phyloP scores from a whole-genome alignment of 2,329 filamentous ascomycete species.

The Pyricularia pennisetigena region DNA sequence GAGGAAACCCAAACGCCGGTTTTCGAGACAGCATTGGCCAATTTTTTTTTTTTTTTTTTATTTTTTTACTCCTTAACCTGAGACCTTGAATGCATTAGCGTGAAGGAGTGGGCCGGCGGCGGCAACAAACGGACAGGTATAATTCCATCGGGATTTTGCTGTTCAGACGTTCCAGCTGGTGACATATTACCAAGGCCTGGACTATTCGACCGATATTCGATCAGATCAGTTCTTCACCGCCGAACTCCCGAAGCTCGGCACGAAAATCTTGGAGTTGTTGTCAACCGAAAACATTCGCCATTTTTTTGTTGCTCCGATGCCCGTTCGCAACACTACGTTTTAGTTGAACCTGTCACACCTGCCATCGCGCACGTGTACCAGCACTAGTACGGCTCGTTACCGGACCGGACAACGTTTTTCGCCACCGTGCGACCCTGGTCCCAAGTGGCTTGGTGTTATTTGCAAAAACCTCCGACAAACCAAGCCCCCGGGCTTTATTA shows the following conservation, averaged over 20 bases:
- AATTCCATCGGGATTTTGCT: background rate
- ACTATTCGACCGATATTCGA: background rate
- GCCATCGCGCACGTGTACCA: background rate
- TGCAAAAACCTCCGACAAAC: background rate
- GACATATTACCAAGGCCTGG: background rate
- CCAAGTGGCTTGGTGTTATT: background rate
- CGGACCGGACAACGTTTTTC: background rate
- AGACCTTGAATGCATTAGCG: background rate
- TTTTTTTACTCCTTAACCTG: background rate
- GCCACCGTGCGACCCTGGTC: background rate
- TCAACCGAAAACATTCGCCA: background rate
- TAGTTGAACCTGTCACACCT: background rate
- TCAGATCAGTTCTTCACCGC: background rate
- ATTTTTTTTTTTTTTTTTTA: background rate
- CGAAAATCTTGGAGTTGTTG: background rate
- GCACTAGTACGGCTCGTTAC: background rate
- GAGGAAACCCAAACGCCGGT: background rate
- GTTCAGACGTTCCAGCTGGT: no score
- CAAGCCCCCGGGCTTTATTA: background rate
- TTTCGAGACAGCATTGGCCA: background rate
- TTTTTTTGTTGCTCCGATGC: background rate
- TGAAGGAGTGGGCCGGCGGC: background rate
- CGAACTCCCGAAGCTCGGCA: background rate
- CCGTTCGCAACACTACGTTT: background rate
- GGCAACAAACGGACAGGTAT: background rate